A percentile compares a stretch with the other conserved stretches of the same genome.
Evolutionary conservation across 2,329 filamentous ascomycete species (phyloP).

Genomic region (Metarhizium rileyi): DNA sequence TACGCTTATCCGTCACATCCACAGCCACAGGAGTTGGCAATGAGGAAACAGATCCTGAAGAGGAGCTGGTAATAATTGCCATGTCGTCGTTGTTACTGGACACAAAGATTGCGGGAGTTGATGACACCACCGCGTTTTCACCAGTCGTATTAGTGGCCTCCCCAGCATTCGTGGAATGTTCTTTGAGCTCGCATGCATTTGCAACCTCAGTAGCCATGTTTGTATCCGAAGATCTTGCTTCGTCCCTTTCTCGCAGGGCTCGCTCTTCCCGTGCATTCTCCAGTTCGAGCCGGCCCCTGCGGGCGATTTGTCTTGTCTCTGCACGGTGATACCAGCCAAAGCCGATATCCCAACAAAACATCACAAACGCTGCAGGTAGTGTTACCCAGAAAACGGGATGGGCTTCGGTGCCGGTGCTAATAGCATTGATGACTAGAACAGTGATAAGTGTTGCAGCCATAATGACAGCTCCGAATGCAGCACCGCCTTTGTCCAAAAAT

Average conservation of each 20-base stretch:
- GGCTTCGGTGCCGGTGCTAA: slow-evolving; percentile 36
- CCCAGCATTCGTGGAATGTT: not conserved
- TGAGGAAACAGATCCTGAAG: slow-evolving; percentile 2
- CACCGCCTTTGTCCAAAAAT: slow-evolving; percentile 57
- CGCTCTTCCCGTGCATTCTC: slow-evolving; percentile 11
- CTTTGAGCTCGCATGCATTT: slow-evolving; percentile 2
- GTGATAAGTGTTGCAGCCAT: slow-evolving; percentile 60
- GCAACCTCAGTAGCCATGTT: not conserved
- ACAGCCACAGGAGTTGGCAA: not conserved
- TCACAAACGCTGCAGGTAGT: slow-evolving; percentile 55
- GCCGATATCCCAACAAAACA: slow-evolving; percentile 57
- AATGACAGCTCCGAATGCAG: slow-evolving; percentile 51
- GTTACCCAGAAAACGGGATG: slow-evolving; percentile 60
- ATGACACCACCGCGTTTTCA: not conserved
- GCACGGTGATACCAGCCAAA: slow-evolving; percentile 55
- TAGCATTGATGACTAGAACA: slow-evolving; percentile 56
- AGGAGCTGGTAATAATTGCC: slow-evolving; percentile 4
- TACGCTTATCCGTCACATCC: not conserved
- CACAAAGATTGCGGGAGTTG: slow-evolving; percentile 11
- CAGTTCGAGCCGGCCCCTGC: slow-evolving; percentile 34
- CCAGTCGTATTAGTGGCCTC: not conserved
- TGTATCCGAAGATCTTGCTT: not conserved
- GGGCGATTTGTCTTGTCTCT: slow-evolving; percentile 53
- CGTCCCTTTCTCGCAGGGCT: slow-evolving; percentile 8
- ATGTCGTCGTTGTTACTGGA: slow-evolving; percentile 10